Percentiles rank a stretch among this genome's conserved stretches.
Evolutionary conservation across 2,329 filamentous ascomycete genomes (phyloP).

Genomic region (Chaetomium strumarium): DNA sequence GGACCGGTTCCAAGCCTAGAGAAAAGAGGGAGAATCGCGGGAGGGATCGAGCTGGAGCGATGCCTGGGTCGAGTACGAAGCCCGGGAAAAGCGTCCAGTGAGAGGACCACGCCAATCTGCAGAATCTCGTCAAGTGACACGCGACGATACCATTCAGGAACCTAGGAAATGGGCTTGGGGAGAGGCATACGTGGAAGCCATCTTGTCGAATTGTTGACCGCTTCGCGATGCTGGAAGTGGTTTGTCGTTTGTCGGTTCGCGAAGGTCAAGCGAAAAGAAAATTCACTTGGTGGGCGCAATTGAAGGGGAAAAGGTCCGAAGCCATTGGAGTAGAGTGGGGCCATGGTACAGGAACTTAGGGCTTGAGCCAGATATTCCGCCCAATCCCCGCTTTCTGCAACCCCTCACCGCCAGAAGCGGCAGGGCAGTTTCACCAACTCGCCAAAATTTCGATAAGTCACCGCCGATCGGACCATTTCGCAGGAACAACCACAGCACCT

Average conservation of each 20-base stretch:
- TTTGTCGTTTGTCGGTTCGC: constrained; percentile 18
- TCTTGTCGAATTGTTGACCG: constrained; percentile 31
- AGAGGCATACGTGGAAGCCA: constrained; percentile 30
- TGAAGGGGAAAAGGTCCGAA: constrained; percentile 11
- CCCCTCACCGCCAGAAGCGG: constrained; percentile 22
- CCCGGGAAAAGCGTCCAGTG: constrained; percentile 57
- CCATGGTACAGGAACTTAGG: constrained; percentile 23
- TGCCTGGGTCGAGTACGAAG: constrained; percentile 32
- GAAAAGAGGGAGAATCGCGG: constrained; percentile 53
- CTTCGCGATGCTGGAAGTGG: constrained; percentile 27
- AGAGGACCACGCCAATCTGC: constrained; percentile 81
- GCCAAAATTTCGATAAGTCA: constrained; percentile 21
- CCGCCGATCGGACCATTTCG: constrained; percentile 19
- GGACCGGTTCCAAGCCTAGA: constrained; percentile 33
- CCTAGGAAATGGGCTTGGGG: constrained; percentile 18
- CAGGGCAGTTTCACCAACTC: constrained; percentile 24
- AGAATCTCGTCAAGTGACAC: constrained; percentile 34
- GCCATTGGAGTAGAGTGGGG: constrained; percentile 16
- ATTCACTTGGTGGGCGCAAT: constrained; percentile 15
- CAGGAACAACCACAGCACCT: constrained; percentile 27
- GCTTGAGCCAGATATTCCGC: constrained; percentile 20
- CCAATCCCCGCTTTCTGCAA: constrained; percentile 20
- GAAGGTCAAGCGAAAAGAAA: constrained; percentile 11
- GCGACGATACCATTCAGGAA: constrained; percentile 24
- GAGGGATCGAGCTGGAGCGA: constrained; percentile 75